Conservation (phyloP, 805 yeast genomes). For the Hanseniaspora guilliermondii region DNA sequence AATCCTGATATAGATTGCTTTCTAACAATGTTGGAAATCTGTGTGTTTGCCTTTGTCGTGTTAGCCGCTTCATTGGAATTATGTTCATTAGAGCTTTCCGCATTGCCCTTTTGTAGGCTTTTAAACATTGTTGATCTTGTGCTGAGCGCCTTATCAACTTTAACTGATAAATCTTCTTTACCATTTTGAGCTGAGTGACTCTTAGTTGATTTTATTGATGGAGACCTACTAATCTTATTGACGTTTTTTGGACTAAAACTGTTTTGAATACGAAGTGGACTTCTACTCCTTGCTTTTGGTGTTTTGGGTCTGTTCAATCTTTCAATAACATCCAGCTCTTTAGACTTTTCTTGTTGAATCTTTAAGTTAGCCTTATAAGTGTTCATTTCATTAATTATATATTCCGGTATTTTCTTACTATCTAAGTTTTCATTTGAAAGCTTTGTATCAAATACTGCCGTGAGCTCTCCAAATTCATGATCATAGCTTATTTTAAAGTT, state of each 20-base stretch:
- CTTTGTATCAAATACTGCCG: not conserved
- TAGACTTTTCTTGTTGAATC: not conserved
- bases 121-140: not conserved
- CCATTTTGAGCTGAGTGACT: not conserved
- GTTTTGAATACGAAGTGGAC: not conserved
- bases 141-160: not conserved
- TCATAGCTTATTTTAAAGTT: not conserved
- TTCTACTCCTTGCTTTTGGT: not conserved
- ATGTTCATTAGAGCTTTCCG: not conserved
- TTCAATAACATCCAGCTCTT: not conserved
- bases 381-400: not conserved
- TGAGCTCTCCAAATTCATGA: not conserved
- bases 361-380: not conserved
- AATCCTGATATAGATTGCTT: slow-evolving; percentile 2
- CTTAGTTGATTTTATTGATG: not conserved
- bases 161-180: not conserved
- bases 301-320: not conserved
- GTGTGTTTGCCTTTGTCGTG: not conserved
- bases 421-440: not conserved
- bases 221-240: not conserved
- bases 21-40: not conserved
- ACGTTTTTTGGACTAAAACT: not conserved
- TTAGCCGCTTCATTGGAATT: not conserved
- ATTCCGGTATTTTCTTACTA: not conserved
- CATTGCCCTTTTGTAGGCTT: not conserved